Conservation (phyloP, 768 basidiomycete species). For the Lactarius psammicola region DNA sequence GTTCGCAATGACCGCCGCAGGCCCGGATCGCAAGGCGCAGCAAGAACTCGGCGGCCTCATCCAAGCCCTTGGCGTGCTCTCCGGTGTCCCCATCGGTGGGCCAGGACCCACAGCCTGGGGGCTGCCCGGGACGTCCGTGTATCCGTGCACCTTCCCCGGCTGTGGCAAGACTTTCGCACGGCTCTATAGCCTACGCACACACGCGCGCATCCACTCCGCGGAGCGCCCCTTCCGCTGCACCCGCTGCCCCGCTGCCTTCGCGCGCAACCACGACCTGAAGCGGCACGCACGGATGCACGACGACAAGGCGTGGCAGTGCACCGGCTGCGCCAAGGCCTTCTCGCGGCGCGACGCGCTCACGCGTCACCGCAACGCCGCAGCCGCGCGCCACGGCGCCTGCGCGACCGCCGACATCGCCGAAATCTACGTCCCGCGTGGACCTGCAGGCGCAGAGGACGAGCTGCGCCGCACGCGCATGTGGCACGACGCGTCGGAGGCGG, state of each 20-base stretch:
- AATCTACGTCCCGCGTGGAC: conserved; percentile 50
- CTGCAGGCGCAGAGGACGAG: conserved; percentile 44
- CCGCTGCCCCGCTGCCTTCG: conserved; percentile 70
- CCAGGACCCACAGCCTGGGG: conserved; percentile 34
- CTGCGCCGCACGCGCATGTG: conserved; percentile 63
- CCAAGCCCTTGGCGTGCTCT: conserved; percentile 78
- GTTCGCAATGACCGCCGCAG: conserved; percentile 65
- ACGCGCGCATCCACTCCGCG: conserved; percentile 63
- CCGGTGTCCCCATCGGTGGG: conserved; percentile 64
- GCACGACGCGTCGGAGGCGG: conserved; percentile 52
- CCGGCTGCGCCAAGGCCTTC: conserved; percentile 71
- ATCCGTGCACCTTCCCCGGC: conserved; percentile 65
- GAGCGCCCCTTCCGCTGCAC: conserved; percentile 66
- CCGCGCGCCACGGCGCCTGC: conserved; percentile 51
- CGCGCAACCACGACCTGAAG: conserved; percentile 76
- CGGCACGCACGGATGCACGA: conserved; percentile 74
- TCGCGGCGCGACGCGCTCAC: conserved; percentile 78
- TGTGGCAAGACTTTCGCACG: conserved; percentile 72
- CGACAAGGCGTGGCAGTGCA: conserved; percentile 70
- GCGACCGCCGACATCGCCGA: conserved; percentile 51
- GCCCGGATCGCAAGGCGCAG: conserved; percentile 51
- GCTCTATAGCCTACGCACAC: conserved; percentile 65
- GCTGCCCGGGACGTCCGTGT: conserved; percentile 64
- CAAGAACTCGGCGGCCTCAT: conserved; percentile 81
- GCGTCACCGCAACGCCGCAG: conserved; percentile 63